Base-by-base conservation (phyloP, 768 basidiomycete genomes). In the Hericium rajendrae region DNA sequence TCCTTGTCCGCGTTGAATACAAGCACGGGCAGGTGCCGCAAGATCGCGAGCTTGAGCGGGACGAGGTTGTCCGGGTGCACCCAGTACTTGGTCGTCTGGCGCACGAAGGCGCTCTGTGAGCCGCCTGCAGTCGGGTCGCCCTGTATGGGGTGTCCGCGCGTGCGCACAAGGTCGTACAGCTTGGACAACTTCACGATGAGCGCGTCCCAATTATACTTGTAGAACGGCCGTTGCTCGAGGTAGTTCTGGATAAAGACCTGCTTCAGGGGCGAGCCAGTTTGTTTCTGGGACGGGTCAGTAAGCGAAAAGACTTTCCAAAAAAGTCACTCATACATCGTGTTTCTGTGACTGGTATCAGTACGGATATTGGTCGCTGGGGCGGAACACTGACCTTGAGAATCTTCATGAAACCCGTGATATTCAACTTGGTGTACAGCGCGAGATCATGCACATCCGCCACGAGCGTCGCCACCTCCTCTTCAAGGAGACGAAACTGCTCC, bases 41-140 rank as follows among this genome's bases (percentile, higher is more conserved):
- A 73, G 66, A 99, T 93, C 15, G 93, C 91, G 49, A 99, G 72
- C 72, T 99, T 98, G 56, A 97, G 78, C 13, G 91, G 86, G 24
- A 97, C 87, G 40, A 97, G 80, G 67, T 98, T 97, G 69, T 98
- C 95, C 1, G 88, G 88, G 69, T 98, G 95, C 2, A 95, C 95
- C 97, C 97, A 99, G 67, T 99, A 99, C 69, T 99, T 99, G 11
- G 97, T 98, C 38, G 97, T 99, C 71, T 97, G 94, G 41, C 97
- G 74, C n/a, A 97, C 91, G 66, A 99, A 99, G 2, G 95, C 97
- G 63, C 90, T 97, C 74, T 99, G 97, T 62, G 73, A 88, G 1
- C 95, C 94, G 28, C 97, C 97, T 1, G 97, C 97, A 63, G 86
- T 86, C 1, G 94, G 83, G 67, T 99, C 97, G 22, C 97, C 97